Percentiles rank a stretch among this genome's conserved stretches.
Conservation (phyloP, 2,329 filamentous ascomycete genomes). For the Reticulascus tulasneorum region DNA sequence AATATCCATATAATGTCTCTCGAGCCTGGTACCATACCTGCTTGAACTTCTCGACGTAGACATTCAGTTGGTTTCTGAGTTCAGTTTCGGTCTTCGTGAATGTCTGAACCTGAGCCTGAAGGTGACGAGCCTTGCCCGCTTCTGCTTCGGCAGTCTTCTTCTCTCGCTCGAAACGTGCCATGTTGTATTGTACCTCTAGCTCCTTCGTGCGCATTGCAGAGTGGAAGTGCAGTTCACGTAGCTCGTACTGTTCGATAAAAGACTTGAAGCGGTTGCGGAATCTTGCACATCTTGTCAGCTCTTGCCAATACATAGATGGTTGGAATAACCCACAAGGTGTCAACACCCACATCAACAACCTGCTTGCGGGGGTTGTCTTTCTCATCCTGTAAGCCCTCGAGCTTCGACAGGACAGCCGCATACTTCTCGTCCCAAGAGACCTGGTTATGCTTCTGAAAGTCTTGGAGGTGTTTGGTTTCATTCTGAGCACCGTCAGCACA, state of each 20-base stretch:
- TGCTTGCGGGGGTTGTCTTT: constrained; percentile 79
- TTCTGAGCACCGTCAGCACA: constrained; percentile 46
- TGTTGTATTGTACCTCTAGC: constrained; percentile 88
- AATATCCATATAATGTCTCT: too few relatives aligned
- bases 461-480: constrained; percentile 89
- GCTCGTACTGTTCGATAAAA: constrained; percentile 93
- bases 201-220: constrained; percentile 91
- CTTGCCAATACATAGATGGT: background rate
- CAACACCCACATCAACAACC: constrained; percentile 79
- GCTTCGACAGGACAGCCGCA: constrained; percentile 72
- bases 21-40: constrained; percentile 86
- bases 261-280: constrained; percentile 88
- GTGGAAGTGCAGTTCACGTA: constrained; percentile 91
- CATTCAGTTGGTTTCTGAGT: constrained; percentile 89
- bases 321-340: constrained; percentile 31
- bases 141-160: constrained; percentile 85
- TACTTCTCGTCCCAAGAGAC: constrained; percentile 82
- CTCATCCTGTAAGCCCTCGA: constrained; percentile 84
- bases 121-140: constrained; percentile 70
- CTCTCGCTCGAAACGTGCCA: constrained; percentile 84
- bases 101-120: constrained; percentile 88
- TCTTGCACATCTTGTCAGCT: constrained; percentile 49
- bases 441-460: constrained; percentile 78
- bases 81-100: constrained; percentile 96
- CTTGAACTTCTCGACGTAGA: constrained; percentile 99